phyloP scores from a whole-genome alignment of 2,329 filamentous ascomycete species.

The Sporothrix dimorphospora region DNA sequence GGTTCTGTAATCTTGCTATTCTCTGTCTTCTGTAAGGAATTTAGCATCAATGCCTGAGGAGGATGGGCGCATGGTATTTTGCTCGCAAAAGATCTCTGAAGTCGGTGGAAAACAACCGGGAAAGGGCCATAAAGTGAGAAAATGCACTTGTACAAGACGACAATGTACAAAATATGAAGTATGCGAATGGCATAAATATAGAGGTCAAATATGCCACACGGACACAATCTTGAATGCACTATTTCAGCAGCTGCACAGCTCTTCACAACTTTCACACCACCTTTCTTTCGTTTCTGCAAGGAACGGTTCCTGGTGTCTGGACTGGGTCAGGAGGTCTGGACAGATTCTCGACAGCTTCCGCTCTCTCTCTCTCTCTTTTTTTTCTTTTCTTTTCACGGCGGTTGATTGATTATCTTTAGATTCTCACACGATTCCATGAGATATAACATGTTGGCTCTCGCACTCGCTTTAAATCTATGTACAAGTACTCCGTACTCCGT shows the following conservation, averaged over 20 bases:
- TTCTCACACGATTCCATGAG: not conserved
- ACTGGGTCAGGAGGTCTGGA: too few relatives aligned
- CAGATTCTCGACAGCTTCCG: too few relatives aligned
- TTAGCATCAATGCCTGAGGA: not conserved
- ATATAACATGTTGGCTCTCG: not conserved
- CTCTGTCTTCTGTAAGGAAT: not conserved
- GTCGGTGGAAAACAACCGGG: not conserved
- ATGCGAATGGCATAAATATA: not conserved
- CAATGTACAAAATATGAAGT: not conserved
- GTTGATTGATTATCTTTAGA: not conserved
- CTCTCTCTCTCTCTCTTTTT: too few relatives aligned
- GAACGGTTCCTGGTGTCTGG: not conserved
- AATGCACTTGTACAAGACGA: not conserved
- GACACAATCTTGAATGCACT: not conserved
- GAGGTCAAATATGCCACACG: not conserved
- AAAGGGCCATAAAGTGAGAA: not conserved
- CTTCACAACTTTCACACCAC: not conserved
- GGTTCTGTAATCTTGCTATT: not conserved
- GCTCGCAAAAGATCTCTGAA: not conserved
- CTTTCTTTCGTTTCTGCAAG: not conserved
- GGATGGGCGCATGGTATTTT: not conserved
- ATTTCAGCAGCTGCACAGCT: not conserved
- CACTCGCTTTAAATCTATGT: not conserved
- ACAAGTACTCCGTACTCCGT: too few relatives aligned
- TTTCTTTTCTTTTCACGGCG: too few relatives aligned